These are phyloP conservation scores for Porcisia hertigi DNA, from an alignment of 208 protist genomes.

Conservation along the genomic window DNA sequence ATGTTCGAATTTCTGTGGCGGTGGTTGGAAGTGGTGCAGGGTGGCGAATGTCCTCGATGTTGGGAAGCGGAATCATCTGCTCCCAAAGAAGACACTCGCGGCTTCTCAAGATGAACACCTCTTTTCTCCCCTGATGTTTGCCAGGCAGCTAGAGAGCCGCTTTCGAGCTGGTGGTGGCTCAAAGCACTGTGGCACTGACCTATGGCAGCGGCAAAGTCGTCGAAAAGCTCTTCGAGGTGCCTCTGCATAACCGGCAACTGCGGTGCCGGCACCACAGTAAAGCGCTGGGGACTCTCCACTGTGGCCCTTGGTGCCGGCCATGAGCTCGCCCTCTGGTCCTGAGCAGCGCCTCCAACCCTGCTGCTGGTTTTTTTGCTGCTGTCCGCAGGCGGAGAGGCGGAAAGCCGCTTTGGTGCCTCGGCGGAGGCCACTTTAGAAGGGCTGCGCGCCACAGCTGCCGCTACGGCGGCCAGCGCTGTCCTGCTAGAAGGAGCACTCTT, in stretches of 20 bases:
- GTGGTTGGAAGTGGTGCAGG: background rate
- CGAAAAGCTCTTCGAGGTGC: slow-evolving; percentile 16
- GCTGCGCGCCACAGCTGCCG: background rate
- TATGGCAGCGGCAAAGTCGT: slow-evolving; percentile 24
- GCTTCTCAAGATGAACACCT: background rate
- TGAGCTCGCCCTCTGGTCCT: background rate
- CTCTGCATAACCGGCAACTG: slow-evolving; percentile 13
- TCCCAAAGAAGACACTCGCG: background rate
- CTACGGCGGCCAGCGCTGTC: background rate
- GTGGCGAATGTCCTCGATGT: background rate
- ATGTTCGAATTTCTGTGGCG: slow-evolving; percentile 8
- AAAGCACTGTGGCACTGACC: slow-evolving; percentile 21
- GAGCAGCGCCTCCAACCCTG: background rate
- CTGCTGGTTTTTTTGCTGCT: background rate
- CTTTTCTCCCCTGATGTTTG: background rate
- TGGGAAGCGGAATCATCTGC: background rate
- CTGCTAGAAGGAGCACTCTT: background rate
- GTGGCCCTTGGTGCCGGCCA: background rate
- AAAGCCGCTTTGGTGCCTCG: background rate
- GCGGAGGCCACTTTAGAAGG: background rate
- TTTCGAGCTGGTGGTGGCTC: slow-evolving; percentile 8
- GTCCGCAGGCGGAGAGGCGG: background rate
- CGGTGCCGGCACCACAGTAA: background rate
- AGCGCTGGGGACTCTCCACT: background rate
- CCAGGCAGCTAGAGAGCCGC: slow-evolving; percentile 5